Base-by-base conservation (phyloP, 1,139 yeast genomes). In the Hyphopichia fennica region DNA sequence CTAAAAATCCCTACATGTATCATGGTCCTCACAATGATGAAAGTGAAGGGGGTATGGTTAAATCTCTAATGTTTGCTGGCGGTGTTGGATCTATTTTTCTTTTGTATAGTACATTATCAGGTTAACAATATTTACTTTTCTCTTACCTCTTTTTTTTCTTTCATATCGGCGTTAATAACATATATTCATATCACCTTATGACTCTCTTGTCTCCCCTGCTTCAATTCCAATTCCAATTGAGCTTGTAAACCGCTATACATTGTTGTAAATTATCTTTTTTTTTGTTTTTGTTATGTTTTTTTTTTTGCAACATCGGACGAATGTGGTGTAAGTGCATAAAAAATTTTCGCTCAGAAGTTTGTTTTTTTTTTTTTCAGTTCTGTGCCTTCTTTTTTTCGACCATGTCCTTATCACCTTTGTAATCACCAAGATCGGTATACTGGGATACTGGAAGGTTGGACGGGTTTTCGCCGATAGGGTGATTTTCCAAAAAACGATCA, bases 31-130 rank as follows among this genome's bases (percentile, higher is more conserved):
- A 57, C 4, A 9, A n/a, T 28, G 47, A 42, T 5, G 45, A 45
- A 16, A 60, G 54, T 27, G 64, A 58, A n/a, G 50, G 52, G 5
- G 46, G 53, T 2, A 45, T 58, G 7, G 46, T 63, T 33, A 62
- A 51, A 42, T 53, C 58, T 14, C 47, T 59, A 20, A 49, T 59
- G 41, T 43, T 65, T 25, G 40, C 65, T 9, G 68, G 72, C 11
- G 72, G 74, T 6, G 66, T 65, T 4, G 62, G 68, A 18, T 60
- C 68, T 13, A 40, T 65, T 38, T 58, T 59, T 39, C 41, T 64
- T 25, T 44, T 64, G 20, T 66, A 65, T 44, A 58, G 51, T 28
- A 37, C 52, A 16, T 40, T 53, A 13, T 45, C 46, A 36, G 37
- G 38, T 30, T 32, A 34, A 23, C 32, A 40, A 19, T 13, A 7